Percentiles rank a stretch among this genome's conserved stretches.
phyloP scores from a whole-genome alignment of 139 green algal species.

The Chlamydomonas eustigma region DNA sequence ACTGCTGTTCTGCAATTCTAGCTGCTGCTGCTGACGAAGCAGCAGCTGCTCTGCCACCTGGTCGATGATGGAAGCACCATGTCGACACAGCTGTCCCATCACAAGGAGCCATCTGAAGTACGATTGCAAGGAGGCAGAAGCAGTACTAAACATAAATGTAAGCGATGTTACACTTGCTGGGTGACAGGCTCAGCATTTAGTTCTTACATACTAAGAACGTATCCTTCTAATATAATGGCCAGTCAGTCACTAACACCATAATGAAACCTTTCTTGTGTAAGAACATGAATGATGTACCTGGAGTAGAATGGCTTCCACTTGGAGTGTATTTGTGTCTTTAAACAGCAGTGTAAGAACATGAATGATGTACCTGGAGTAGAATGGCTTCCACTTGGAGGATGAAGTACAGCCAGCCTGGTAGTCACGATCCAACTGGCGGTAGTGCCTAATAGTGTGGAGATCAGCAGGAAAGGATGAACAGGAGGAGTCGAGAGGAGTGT shows the following conservation, averaged over 20 bases:
- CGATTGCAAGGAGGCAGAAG: too few relatives aligned
- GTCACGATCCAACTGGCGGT: conserved; percentile 27
- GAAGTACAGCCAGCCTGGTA: background rate
- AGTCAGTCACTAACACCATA: too few relatives aligned
- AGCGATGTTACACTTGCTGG: background rate
- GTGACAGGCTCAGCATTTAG: background rate
- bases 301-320: too few relatives aligned
- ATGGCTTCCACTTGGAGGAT: background rate
- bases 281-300: too few relatives aligned
- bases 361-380: too few relatives aligned
- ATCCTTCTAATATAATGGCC: too few relatives aligned
- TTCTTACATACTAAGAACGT: background rate
- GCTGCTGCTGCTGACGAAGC: too few relatives aligned
- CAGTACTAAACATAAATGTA: background rate
- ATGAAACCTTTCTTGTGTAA: too few relatives aligned
- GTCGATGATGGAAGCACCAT: conserved; percentile 55
- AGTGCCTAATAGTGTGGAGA: background rate
- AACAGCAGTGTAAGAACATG: too few relatives aligned
- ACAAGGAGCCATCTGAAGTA: conserved; percentile 55
- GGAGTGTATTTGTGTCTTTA: too few relatives aligned
- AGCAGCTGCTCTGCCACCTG: conserved; percentile 6
- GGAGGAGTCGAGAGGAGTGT: background rate
- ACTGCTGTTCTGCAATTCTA: too few relatives aligned
- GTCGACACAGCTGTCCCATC: conserved; percentile 68
- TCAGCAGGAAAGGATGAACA: background rate